Evolutionary conservation across 805 yeast species (phyloP).

Genomic region (Candida methanosorbosa): DNA sequence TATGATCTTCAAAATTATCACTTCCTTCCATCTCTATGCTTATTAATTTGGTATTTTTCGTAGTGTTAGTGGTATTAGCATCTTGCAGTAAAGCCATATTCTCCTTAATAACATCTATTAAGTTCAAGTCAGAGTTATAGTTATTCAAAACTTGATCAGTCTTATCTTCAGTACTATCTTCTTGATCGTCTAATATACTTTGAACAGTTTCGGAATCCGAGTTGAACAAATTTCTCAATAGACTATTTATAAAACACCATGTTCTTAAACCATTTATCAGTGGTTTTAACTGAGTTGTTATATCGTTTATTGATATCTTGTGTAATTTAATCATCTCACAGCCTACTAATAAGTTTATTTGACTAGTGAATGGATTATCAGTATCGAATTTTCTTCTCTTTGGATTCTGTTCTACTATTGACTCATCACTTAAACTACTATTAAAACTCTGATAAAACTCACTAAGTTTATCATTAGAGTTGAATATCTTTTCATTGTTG

Average conservation of each 20-base stretch:
- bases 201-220: not conserved
- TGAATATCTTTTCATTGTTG: not conserved
- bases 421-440: too few relatives aligned
- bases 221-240: slow-evolving; percentile 12
- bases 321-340: slow-evolving; percentile 18
- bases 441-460: not conserved
- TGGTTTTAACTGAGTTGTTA: not conserved
- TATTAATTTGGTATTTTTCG: not conserved
- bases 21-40: not conserved
- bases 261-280: slow-evolving; percentile 15
- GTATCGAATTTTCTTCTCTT: too few relatives aligned
- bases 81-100: not conserved
- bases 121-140: not conserved
- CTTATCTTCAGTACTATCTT: not conserved
- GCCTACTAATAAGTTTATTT: slow-evolving; percentile 15
- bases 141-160: not conserved
- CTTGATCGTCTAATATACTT: not conserved
- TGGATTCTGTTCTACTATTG: too few relatives aligned
- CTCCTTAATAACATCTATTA: not conserved
- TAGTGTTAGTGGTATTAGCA: not conserved
- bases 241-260: slow-evolving; percentile 19
- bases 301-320: not conserved
- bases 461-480: not conserved
- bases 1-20: too few relatives aligned
- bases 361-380: too few relatives aligned